Conservation (phyloP, 2,329 filamentous ascomycete genomes). For the Aspergillus brasiliensis region DNA sequence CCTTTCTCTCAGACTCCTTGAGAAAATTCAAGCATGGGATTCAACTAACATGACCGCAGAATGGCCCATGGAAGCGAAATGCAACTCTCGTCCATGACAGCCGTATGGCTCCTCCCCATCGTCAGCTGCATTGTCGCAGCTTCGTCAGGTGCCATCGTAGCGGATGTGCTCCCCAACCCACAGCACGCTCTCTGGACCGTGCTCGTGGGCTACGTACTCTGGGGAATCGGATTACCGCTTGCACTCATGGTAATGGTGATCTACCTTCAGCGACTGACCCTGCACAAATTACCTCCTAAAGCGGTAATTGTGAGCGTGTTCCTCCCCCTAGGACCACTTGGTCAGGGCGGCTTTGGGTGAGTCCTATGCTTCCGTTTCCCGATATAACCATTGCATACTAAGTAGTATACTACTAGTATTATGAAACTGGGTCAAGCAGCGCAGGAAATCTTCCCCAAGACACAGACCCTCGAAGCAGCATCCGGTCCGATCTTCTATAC, state of each 20-base stretch:
- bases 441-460: slow-evolving; percentile 36
- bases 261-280: slow-evolving; percentile 68
- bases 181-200: slow-evolving; percentile 64
- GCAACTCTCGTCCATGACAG: slow-evolving; percentile 62
- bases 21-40: too few relatives aligned
- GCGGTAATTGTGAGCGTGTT: slow-evolving; percentile 71
- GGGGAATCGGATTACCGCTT: slow-evolving; percentile 66
- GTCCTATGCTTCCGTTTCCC: slow-evolving; percentile 7
- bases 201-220: slow-evolving; percentile 68
- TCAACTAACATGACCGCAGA: slow-evolving; percentile 15
- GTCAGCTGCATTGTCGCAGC: slow-evolving; percentile 68
- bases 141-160: slow-evolving; percentile 64
- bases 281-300: slow-evolving; percentile 68
- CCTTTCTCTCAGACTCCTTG: too few relatives aligned
- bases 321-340: slow-evolving; percentile 67
- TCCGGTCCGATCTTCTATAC: slow-evolving; percentile 39
- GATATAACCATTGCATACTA: background rate
- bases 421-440: slow-evolving; percentile 56
- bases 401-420: slow-evolving; percentile 31
- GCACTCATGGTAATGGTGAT: slow-evolving; percentile 66
- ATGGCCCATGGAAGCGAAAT: slow-evolving; percentile 26
- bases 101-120: slow-evolving; percentile 67
- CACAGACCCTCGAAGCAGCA: slow-evolving; percentile 30
- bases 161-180: slow-evolving; percentile 58
- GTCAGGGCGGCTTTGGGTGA: slow-evolving; percentile 64